Percentiles rank a stretch among this genome's conserved stretches.
Evolutionary conservation across 495 filamentous ascomycete species (phyloP).

Genomic region (Amorphotheca resinae): DNA sequence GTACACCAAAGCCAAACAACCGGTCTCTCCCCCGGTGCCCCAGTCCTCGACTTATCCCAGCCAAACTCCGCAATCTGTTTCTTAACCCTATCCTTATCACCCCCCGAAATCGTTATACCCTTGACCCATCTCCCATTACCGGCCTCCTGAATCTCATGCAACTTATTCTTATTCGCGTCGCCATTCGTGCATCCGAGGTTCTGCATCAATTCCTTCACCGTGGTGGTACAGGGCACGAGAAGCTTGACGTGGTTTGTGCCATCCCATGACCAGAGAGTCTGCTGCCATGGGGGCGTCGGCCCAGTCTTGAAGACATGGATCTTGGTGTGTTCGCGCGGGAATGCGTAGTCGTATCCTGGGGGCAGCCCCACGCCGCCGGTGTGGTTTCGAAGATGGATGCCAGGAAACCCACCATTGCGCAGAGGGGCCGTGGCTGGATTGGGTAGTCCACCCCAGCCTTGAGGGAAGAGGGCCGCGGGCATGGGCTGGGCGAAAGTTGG

Average conservation of each 20-base stretch:
- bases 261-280: constrained; percentile 12
- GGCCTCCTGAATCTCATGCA: constrained; percentile 25
- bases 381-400: constrained; percentile 41
- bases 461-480: not conserved
- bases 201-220: constrained; percentile 30
- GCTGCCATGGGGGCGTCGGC: constrained; percentile 30
- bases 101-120: constrained; percentile 9
- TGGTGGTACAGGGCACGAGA: constrained; percentile 29
- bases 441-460: not conserved
- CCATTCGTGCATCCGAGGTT: constrained; percentile 34
- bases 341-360: constrained; percentile 40
- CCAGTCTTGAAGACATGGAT: constrained; percentile 33
- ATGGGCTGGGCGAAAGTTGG: not conserved
- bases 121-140: constrained; percentile 16
- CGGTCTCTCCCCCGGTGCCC: constrained; percentile 6
- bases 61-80: constrained; percentile 12
- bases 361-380: constrained; percentile 42
- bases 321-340: constrained; percentile 33
- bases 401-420: constrained; percentile 23
- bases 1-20: constrained; percentile 17
- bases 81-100: constrained; percentile 16
- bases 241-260: constrained; percentile 23
- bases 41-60: constrained; percentile 14
- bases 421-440: not conserved
- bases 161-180: constrained; percentile 26